These are phyloP conservation scores for Podospora conica DNA, from an alignment of 495 filamentous ascomycete genomes.

Conservation along the genomic window DNA sequence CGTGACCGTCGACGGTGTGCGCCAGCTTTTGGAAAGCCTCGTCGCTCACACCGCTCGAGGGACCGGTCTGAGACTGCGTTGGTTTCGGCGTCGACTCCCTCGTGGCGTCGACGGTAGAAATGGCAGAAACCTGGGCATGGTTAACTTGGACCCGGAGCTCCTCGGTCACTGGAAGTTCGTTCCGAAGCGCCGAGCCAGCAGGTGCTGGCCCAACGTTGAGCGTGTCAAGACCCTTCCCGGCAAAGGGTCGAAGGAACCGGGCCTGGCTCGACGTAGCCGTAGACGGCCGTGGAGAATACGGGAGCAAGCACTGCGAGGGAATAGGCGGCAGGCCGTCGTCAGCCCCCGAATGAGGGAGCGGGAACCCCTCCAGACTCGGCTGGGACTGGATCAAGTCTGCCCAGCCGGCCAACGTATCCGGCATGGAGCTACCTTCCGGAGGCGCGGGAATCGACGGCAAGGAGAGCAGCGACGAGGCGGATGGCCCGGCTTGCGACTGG, in stretches of 20 bases:
- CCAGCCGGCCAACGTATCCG: constrained; percentile 48
- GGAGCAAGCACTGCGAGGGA: constrained; percentile 46
- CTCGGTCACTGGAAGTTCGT: constrained; percentile 14
- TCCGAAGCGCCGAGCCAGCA: constrained; percentile 20
- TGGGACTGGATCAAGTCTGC: constrained; percentile 36
- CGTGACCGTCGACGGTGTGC: constrained; percentile 42
- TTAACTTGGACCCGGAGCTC: neutral
- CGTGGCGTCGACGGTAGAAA: neutral
- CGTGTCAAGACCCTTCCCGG: constrained; percentile 42
- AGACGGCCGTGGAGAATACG: constrained; percentile 40
- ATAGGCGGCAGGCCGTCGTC: constrained; percentile 37
- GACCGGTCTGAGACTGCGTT: constrained; percentile 8
- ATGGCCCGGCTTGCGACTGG: constrained; percentile 15
- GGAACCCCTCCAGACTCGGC: constrained; percentile 11
- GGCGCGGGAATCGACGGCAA: constrained; percentile 17
- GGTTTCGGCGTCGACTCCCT: constrained; percentile 13
- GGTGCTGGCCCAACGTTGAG: constrained; percentile 28
- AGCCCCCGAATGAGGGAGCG: neutral
- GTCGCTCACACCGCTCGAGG: constrained; percentile 11
- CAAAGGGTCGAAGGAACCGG: constrained; percentile 43
- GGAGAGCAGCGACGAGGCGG: constrained; percentile 16
- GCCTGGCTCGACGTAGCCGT: constrained; percentile 40
- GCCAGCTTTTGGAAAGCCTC: constrained; percentile 32
- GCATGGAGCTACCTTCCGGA: constrained; percentile 33
- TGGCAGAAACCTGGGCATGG: neutral